Percentiles rank a stretch among this genome's conserved stretches.
Conservation (phyloP, 345 rosid species). For the Pelargonium nanum region DNA sequence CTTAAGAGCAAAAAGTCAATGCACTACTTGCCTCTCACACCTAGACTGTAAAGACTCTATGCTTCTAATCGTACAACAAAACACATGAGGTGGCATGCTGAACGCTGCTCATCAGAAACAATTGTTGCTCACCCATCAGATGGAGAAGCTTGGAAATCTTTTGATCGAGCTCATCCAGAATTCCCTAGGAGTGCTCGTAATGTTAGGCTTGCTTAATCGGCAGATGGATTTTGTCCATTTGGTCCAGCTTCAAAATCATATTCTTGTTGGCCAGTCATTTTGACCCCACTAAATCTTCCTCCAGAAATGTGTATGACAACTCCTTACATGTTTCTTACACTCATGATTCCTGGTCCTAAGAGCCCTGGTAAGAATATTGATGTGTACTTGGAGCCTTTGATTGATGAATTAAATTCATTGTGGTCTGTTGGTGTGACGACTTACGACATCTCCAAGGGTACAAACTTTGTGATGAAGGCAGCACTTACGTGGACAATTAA, state of each 20-base stretch:
- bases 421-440: not conserved
- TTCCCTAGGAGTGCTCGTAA: not conserved
- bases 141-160: not conserved
- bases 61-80: not conserved
- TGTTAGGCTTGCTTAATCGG: not conserved
- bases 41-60: not conserved
- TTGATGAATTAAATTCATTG: not conserved
- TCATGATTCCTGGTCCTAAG: not conserved
- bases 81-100: conserved; percentile 7
- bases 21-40: conserved; percentile 1
- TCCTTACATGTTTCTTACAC: not conserved
- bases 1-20: too few species aligned
- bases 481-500: conserved; percentile 9
- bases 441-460: not conserved
- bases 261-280: conserved; percentile 3
- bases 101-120: not conserved
- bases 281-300: not conserved
- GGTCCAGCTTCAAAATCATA: not conserved
- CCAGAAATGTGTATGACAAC: conserved; percentile 4
- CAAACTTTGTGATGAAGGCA: not conserved
- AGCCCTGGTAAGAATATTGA: conserved; percentile 4
- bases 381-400: conserved; percentile 7
- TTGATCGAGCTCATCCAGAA: not conserved
- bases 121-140: not conserved
- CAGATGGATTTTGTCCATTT: conserved; percentile 5